Percentiles rank a stretch among this genome's conserved stretches.
Evolutionary conservation across 208 protist species (phyloP).

Genomic region (Acanthamoeba sp.): DNA sequence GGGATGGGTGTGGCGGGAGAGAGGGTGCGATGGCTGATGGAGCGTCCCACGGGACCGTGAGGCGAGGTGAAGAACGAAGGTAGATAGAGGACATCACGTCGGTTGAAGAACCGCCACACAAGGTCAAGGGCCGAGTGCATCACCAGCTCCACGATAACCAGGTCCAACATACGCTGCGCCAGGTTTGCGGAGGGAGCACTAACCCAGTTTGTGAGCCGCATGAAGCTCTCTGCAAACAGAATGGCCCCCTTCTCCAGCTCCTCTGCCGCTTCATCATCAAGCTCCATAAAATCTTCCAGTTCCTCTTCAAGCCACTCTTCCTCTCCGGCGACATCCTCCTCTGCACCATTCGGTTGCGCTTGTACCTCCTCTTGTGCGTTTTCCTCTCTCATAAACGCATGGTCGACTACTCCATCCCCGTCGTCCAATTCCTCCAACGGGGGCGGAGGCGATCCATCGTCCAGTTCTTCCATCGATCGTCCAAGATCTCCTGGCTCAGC

Average conservation of each 20-base stretch:
- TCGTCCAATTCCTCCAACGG: background rate
- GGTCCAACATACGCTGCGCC: background rate
- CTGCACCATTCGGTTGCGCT: background rate
- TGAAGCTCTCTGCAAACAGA: background rate
- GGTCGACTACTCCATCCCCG: background rate
- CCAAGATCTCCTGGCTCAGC: too few species aligned
- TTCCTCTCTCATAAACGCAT: background rate
- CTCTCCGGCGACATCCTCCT: background rate
- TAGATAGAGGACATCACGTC: background rate
- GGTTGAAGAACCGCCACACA: constrained; percentile 17
- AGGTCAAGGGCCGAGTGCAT: background rate
- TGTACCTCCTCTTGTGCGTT: background rate
- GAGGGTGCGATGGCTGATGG: background rate
- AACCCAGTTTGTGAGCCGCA: background rate
- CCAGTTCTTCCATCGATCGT: too few species aligned
- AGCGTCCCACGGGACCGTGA: background rate
- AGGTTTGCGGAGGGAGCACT: background rate
- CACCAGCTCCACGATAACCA: background rate
- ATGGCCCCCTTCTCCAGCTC: background rate
- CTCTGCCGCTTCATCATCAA: background rate
- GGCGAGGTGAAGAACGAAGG: background rate
- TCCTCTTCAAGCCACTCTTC: background rate
- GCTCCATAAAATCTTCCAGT: background rate
- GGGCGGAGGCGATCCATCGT: too few species aligned
- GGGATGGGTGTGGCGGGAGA: too few species aligned